phyloP scores from a whole-genome alignment of 495 filamentous ascomycete species.

The Aspergillus haitiensis region DNA sequence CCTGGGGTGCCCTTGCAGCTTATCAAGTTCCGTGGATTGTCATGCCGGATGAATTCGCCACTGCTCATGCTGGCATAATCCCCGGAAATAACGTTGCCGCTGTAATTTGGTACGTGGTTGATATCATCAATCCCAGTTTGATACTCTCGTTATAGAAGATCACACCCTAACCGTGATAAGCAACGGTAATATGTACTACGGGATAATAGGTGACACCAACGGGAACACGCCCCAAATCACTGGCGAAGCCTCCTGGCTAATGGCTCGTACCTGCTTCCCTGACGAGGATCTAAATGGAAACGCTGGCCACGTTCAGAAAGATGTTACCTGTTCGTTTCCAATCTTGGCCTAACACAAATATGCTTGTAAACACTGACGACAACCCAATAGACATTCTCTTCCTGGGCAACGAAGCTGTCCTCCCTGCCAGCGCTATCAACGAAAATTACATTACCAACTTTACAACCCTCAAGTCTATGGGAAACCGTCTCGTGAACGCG shows the following conservation, averaged over 20 bases:
- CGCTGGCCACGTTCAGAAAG: slow-evolving; percentile 28
- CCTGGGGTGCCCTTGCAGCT: slow-evolving; percentile 40
- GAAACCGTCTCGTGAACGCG: slow-evolving; percentile 29
- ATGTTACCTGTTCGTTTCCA: slow-evolving; percentile 37
- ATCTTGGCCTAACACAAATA: not conserved
- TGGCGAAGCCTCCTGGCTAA: slow-evolving; percentile 43
- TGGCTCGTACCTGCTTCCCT: slow-evolving; percentile 43
- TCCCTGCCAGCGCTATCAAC: slow-evolving; percentile 32
- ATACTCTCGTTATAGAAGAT: not conserved
- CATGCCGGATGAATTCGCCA: slow-evolving; percentile 35
- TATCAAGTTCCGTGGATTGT: slow-evolving; percentile 44
- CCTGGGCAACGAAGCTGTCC: slow-evolving; percentile 32
- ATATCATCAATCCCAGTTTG: not conserved
- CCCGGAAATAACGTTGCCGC: slow-evolving; percentile 41
- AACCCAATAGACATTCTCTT: slow-evolving; percentile 35
- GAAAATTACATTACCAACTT: slow-evolving; percentile 42
- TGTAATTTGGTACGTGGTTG: slow-evolving; percentile 35
- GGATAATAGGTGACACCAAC: slow-evolving; percentile 41
- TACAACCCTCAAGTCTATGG: slow-evolving; percentile 33
- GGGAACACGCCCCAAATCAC: slow-evolving; percentile 37
- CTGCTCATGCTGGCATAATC: slow-evolving; percentile 25
- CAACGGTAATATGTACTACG: slow-evolving; percentile 42
- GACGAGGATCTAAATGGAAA: slow-evolving; percentile 36
- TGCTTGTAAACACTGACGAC: not conserved
- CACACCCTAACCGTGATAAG: slow-evolving; percentile 12